phyloP scores from a whole-genome alignment of 495 filamentous ascomycete genomes.

The Podospora conica region DNA sequence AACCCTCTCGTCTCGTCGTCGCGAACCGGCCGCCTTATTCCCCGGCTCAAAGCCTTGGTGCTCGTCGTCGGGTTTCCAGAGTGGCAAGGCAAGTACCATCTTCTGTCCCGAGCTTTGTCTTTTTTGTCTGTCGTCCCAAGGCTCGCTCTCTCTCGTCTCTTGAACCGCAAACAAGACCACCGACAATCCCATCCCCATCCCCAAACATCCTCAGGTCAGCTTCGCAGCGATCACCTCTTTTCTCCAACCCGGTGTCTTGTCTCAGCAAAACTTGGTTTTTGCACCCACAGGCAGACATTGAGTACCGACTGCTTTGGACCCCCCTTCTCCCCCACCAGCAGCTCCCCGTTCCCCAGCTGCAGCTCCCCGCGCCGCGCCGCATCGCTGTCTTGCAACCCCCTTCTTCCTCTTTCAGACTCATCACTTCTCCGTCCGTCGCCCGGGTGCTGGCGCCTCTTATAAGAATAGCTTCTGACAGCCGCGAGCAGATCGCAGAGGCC shows the following conservation, averaged over 20 bases:
- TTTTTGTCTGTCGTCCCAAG: background rate
- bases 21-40: background rate
- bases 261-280: background rate
- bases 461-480: conserved; percentile 11
- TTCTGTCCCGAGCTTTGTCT: conserved; percentile 7
- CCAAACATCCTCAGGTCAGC: background rate
- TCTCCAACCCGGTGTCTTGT: conserved; percentile 1
- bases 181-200: background rate
- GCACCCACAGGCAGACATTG: background rate
- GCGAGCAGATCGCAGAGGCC: conserved; percentile 6
- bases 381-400: conserved; percentile 10
- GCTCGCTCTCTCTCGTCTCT: background rate
- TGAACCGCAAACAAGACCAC: background rate
- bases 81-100: conserved; percentile 6
- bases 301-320: background rate
- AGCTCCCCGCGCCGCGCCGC: conserved; percentile 12
- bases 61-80: background rate
- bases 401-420: conserved; percentile 5
- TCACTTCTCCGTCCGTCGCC: background rate
- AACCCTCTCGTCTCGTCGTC: background rate
- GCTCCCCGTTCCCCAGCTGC: conserved; percentile 11
- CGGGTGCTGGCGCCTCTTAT: background rate
- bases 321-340: conserved; percentile 6
- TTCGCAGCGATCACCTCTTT: background rate
- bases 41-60: background rate